phyloP scores from a whole-genome alignment of 371 early-diverging fungal species.

The Apophysomyces ossiformis region DNA sequence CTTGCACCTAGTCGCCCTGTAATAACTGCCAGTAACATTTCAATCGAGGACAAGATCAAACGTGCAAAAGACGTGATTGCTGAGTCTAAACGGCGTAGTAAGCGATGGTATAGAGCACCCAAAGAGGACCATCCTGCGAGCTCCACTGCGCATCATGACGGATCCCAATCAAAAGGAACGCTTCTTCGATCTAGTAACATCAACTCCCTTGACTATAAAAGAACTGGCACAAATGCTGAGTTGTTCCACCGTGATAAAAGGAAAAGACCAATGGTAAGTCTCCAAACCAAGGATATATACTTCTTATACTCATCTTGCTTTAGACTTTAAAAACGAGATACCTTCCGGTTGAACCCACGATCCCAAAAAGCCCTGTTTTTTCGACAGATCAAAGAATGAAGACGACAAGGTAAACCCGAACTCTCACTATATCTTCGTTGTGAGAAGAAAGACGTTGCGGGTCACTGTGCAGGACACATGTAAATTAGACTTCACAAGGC shows the following conservation, averaged over 20 bases:
- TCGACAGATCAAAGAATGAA: constrained; percentile 11
- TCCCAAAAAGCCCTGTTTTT: constrained; percentile 16
- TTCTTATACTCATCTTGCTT: background rate
- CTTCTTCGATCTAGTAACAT: background rate
- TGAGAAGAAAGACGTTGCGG: background rate
- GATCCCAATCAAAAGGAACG: background rate
- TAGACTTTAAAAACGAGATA: constrained; percentile 2
- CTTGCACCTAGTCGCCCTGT: background rate
- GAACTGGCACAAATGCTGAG: background rate
- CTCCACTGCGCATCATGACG: background rate
- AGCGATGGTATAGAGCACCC: background rate
- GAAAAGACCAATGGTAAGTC: background rate
- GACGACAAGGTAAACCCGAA: background rate
- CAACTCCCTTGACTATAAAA: background rate
- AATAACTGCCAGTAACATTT: background rate
- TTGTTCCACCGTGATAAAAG: background rate
- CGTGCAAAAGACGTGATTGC: constrained; percentile 12
- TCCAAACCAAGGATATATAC: background rate
- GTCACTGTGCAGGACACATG: too few relatives aligned
- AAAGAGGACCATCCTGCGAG: background rate
- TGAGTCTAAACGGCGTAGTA: constrained; percentile 15
- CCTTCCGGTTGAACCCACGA: constrained; percentile 13
- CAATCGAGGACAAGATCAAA: constrained; percentile 13
- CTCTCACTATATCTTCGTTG: background rate
- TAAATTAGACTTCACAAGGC: too few relatives aligned